A percentile compares a stretch with the other conserved stretches of the same genome.
phyloP scores from a whole-genome alignment of 768 basidiomycete species.

The Boletus reticulatus region DNA sequence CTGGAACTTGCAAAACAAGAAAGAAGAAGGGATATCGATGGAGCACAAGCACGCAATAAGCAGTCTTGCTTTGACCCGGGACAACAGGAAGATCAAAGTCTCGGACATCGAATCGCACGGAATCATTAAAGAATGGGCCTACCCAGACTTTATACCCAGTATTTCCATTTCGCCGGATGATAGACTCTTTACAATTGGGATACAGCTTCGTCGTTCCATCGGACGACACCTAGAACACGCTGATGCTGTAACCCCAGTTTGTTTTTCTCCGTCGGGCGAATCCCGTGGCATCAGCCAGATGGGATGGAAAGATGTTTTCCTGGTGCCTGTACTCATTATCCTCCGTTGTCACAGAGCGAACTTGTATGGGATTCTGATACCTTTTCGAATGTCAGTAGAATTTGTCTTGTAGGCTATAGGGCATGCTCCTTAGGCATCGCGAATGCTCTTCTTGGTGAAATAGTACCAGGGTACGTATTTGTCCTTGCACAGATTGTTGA shows the following conservation, averaged over 20 bases:
- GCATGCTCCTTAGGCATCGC: no score
- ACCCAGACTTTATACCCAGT: fast-evolving
- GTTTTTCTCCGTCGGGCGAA: not conserved
- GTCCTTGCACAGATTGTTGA: no score
- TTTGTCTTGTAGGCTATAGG: no score
- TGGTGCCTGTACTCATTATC: no score
- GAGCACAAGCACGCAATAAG: not conserved
- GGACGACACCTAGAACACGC: not conserved
- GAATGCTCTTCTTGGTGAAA: no score
- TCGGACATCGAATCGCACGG: not conserved
- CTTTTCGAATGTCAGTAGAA: no score
- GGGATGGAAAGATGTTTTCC: no score
- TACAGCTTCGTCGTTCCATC: not conserved
- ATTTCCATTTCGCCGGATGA: not conserved
- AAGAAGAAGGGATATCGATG: no score
- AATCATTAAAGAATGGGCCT: not conserved
- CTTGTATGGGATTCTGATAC: no score
- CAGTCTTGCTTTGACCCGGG: not conserved
- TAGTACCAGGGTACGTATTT: no score
- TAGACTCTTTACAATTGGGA: not conserved
- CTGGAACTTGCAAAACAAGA: no score
- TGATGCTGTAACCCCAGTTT: not conserved
- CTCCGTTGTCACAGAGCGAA: no score
- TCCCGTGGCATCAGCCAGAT: not conserved
- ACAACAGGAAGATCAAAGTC: not conserved